phyloP scores from a whole-genome alignment of 1,139 yeast species.

The Oligophagozyma castellii region DNA sequence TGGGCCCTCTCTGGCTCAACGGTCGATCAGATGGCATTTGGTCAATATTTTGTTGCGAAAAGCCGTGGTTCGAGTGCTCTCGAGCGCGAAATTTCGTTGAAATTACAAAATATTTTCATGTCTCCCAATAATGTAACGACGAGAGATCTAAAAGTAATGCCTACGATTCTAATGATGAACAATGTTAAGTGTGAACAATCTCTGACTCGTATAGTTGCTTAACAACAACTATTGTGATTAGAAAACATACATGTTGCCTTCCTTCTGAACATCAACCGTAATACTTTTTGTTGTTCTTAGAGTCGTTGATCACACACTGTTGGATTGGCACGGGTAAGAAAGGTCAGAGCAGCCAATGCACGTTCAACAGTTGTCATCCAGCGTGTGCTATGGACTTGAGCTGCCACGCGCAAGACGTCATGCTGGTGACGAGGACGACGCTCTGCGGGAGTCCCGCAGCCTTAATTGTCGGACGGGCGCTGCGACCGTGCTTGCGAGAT shows the following conservation, averaged over 20 bases:
- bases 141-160: too few species aligned
- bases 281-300: slow-evolving; percentile 5
- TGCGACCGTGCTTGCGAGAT: slow-evolving; percentile 41
- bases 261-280: slow-evolving; percentile 21
- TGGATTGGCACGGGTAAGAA: not conserved
- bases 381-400: slow-evolving; percentile 21
- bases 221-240: slow-evolving; percentile 22
- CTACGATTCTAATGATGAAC: too few species aligned
- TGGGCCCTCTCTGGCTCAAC: too few species aligned
- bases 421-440: slow-evolving; percentile 7
- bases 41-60: too few species aligned
- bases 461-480: slow-evolving; percentile 56
- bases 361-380: slow-evolving; percentile 25
- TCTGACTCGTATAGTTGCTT: slow-evolving; percentile 24
- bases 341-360: too few species aligned
- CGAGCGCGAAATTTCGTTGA: too few species aligned
- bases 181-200: slow-evolving; percentile 27
- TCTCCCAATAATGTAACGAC: too few species aligned
- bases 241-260: slow-evolving; percentile 26
- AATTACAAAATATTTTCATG: too few species aligned
- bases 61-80: too few species aligned
- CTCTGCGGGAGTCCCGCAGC: slow-evolving; percentile 12
- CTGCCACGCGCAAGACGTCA: slow-evolving; percentile 18
- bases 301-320: slow-evolving; percentile 1
- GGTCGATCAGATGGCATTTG: too few species aligned